Conservation (phyloP, 768 basidiomycete genomes). For the Naganishia kalamii region DNA sequence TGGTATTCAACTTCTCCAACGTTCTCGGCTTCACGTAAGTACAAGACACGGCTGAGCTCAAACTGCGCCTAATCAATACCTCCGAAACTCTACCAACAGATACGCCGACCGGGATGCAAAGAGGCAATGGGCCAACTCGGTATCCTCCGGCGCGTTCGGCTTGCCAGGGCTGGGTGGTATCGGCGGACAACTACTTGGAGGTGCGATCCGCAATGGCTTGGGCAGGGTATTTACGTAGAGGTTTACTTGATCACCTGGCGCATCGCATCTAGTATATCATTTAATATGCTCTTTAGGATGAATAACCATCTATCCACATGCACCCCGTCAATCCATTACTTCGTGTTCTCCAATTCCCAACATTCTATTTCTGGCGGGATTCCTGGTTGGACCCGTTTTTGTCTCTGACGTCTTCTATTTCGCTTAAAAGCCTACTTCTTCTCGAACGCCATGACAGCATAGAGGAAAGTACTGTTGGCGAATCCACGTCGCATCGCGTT, state of each 20-base stretch:
- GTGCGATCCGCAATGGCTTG: conserved; percentile 74
- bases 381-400: too few species aligned
- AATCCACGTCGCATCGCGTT: conserved; percentile 25
- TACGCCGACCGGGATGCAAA: conserved; percentile 71
- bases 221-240: conserved; percentile 58
- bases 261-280: background rate
- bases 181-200: conserved; percentile 74
- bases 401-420: too few species aligned
- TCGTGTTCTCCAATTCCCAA: too few species aligned
- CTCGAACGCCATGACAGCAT: conserved; percentile 25
- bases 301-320: too few species aligned
- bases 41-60: background rate
- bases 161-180: conserved; percentile 60
- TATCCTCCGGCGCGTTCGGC: conserved; percentile 65
- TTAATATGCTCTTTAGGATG: too few species aligned
- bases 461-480: conserved; percentile 24
- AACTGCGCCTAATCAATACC: background rate
- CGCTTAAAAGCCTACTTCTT: conserved; percentile 12
- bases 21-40: conserved; percentile 97
- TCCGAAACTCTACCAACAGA: conserved; percentile 13
- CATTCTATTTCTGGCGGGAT: too few species aligned
- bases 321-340: too few species aligned
- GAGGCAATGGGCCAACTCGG: conserved; percentile 74
- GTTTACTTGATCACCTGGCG: background rate
- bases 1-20: conserved; percentile 93